Evolutionary conservation across 1,139 yeast genomes (phyloP).

Genomic region (Geotrichum australiense): DNA sequence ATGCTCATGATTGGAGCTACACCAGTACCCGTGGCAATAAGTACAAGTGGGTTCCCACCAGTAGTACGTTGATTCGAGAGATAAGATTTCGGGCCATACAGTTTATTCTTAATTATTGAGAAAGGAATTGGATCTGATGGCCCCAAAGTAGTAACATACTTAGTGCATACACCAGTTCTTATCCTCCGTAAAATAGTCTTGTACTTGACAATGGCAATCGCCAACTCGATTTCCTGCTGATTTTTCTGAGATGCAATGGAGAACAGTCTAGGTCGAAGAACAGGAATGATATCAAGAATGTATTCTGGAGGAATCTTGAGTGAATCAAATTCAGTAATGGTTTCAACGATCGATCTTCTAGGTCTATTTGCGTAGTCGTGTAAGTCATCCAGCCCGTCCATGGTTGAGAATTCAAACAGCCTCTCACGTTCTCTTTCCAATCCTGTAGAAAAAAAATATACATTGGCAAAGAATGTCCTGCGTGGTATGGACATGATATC

Average conservation of each 20-base stretch:
- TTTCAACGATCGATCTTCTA: slow-evolving; percentile 78
- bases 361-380: slow-evolving; percentile 90
- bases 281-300: slow-evolving; percentile 69
- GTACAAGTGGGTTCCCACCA: slow-evolving; percentile 47
- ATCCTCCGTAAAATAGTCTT: slow-evolving; percentile 69
- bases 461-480: slow-evolving; percentile 59
- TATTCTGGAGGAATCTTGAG: slow-evolving; percentile 68
- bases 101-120: slow-evolving; percentile 40
- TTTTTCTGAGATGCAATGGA: slow-evolving; percentile 61
- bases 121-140: slow-evolving; percentile 47
- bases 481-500: slow-evolving; percentile 81
- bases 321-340: slow-evolving; percentile 69
- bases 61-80: slow-evolving; percentile 24
- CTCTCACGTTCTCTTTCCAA: slow-evolving; percentile 67
- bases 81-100: slow-evolving; percentile 26
- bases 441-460: slow-evolving; percentile 63
- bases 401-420: slow-evolving; percentile 61
- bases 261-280: slow-evolving; percentile 71
- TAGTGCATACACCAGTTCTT: slow-evolving; percentile 78
- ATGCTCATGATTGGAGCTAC: slow-evolving; percentile 62
- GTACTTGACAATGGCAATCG: slow-evolving; percentile 81
- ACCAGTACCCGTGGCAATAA: slow-evolving; percentile 91
- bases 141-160: slow-evolving; percentile 54
- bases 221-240: slow-evolving; percentile 43
- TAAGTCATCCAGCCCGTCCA: slow-evolving; percentile 62